Conservation (phyloP, 2,329 filamentous ascomycete genomes). For the Penicillium sp. region DNA sequence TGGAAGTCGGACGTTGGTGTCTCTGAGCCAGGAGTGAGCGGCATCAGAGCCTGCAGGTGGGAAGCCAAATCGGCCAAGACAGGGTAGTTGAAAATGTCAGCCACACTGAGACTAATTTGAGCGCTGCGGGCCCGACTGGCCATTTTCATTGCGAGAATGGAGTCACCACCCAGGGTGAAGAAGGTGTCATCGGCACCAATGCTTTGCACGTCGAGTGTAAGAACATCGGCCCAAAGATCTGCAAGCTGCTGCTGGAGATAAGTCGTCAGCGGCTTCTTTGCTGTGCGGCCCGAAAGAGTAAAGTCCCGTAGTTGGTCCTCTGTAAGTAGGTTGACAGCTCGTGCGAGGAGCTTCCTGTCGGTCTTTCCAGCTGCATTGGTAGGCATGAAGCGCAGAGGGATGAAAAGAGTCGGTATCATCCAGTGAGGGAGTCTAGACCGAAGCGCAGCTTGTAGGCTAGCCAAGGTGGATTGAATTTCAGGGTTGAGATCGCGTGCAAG, state of each 20-base stretch:
- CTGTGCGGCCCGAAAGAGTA: conserved; percentile 17
- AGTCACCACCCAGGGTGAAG: conserved; percentile 18
- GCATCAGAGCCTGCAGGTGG: conserved; percentile 1
- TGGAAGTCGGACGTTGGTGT: background rate
- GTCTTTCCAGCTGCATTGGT: conserved; percentile 39
- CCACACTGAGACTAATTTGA: conserved; percentile 18
- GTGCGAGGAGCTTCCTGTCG: conserved; percentile 30
- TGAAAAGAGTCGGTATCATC: conserved; percentile 36
- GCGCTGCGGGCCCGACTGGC: background rate
- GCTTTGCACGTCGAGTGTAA: conserved; percentile 17
- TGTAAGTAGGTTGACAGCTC: conserved; percentile 23
- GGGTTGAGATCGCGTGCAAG: conserved; percentile 15
- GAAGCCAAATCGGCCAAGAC: conserved; percentile 7
- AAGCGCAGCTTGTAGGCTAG: conserved; percentile 14
- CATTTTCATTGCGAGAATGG: conserved; percentile 19
- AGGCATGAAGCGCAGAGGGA: conserved; percentile 38
- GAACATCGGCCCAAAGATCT: conserved; percentile 17
- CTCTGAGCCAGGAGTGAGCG: background rate
- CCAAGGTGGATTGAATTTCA: conserved; percentile 10
- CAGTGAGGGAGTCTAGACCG: conserved; percentile 19
- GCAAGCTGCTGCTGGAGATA: conserved; percentile 4
- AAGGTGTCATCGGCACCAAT: conserved; percentile 20
- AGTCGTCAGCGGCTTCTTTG: conserved; percentile 24
- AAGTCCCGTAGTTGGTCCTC: background rate
- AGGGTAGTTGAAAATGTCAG: conserved; percentile 21